phyloP scores from a whole-genome alignment of 2,329 filamentous ascomycete species.

The Furcasterigmium furcatum region DNA sequence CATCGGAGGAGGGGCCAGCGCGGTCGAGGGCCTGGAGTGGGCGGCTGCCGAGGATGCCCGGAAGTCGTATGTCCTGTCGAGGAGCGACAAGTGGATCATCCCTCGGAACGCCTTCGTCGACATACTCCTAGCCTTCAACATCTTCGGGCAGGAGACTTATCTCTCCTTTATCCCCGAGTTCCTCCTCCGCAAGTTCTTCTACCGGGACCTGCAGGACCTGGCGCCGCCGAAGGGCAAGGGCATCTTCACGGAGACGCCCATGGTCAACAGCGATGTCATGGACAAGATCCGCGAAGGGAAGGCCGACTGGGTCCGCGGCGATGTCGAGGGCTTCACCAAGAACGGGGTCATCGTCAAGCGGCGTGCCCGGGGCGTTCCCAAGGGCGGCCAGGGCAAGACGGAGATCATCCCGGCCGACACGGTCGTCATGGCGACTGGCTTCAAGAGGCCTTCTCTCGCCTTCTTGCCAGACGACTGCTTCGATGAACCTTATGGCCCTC shows the following conservation, averaged over 20 bases:
- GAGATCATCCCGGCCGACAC: conserved; percentile 69
- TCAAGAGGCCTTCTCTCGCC: conserved; percentile 66
- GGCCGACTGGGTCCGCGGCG: conserved; percentile 78
- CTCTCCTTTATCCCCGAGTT: conserved; percentile 77
- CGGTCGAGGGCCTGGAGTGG: conserved; percentile 80
- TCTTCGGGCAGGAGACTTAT: conserved; percentile 73
- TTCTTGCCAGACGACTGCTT: conserved; percentile 77
- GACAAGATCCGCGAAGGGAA: conserved; percentile 68
- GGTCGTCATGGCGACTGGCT: conserved; percentile 81
- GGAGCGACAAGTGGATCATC: conserved; percentile 85
- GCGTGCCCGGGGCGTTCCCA: conserved; percentile 68
- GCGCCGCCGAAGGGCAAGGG: conserved; percentile 69
- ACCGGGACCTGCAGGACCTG: conserved; percentile 73
- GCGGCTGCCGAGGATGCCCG: conserved; percentile 63
- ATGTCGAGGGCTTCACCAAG: conserved; percentile 65
- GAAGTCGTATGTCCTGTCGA: conserved; percentile 69
- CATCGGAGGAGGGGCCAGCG: conserved; percentile 76
- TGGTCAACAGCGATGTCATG: conserved; percentile 83
- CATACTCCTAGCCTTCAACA: conserved; percentile 69
- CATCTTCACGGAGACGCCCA: conserved; percentile 80
- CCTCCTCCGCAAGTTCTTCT: conserved; percentile 75
- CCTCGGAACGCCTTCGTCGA: conserved; percentile 76
- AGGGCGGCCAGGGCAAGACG: conserved; percentile 69
- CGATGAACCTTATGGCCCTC: conserved; percentile 68
- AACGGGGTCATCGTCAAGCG: conserved; percentile 69